Conservation (phyloP, 768 basidiomycete genomes). For the Cystoderma amianthinum region DNA sequence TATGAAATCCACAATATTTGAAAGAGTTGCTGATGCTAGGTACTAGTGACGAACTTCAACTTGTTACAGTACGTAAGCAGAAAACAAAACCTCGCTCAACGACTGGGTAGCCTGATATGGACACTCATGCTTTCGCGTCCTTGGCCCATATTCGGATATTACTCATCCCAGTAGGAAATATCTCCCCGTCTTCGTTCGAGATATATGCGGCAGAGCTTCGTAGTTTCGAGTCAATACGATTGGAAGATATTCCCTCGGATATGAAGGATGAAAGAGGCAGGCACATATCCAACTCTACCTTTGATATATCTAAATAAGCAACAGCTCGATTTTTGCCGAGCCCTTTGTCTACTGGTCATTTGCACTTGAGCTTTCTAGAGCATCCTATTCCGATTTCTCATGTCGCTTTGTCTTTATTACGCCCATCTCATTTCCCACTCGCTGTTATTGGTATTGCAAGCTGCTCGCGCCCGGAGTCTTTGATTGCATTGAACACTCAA, state of each 20-base stretch:
- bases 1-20: no score
- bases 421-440: slow-evolving; percentile 76
- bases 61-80: not conserved
- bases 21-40: no score
- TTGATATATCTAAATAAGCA: not conserved
- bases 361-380: slow-evolving; percentile 75
- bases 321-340: slow-evolving; percentile 80
- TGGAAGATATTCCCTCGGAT: slow-evolving; percentile 80
- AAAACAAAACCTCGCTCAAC: not conserved
- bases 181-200: slow-evolving; percentile 64
- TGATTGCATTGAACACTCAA: slow-evolving; percentile 49
- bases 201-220: slow-evolving; percentile 69
- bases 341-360: slow-evolving; percentile 63
- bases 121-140: slow-evolving; percentile 67
- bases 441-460: slow-evolving; percentile 86
- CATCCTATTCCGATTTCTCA: slow-evolving; percentile 72
- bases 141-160: slow-evolving; percentile 83
- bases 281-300: slow-evolving; percentile 7
- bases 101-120: slow-evolving; percentile 42
- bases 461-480: slow-evolving; percentile 47
- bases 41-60: not conserved
- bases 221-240: slow-evolving; percentile 62
- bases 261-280: slow-evolving; percentile 71
- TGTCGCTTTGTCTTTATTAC: slow-evolving; percentile 61
- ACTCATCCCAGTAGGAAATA: slow-evolving; percentile 78